Percentiles rank a stretch among this genome's conserved stretches.
Conservation (phyloP, 352 stramenopile genomes). For the Pythium chondricola region DNA sequence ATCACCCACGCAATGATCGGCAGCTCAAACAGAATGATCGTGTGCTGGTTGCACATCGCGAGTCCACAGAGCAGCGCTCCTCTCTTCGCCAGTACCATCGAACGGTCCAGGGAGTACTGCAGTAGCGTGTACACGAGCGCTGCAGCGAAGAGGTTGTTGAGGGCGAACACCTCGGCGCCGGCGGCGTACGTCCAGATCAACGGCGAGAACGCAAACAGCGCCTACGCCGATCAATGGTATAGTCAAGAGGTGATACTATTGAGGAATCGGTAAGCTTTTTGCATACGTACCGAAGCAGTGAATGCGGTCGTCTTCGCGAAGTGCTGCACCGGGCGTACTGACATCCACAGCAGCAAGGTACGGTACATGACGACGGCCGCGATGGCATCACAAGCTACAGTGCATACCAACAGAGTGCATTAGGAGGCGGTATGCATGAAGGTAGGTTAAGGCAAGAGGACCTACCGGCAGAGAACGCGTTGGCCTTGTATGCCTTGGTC, state of each 20-base stretch:
- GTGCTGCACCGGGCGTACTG: not conserved
- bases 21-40: constrained; percentile 89
- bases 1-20: constrained; percentile 83
- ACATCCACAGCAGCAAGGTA: constrained; percentile 47
- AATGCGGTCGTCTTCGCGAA: constrained; percentile 32
- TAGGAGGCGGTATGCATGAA: not conserved
- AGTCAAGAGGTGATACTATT: too few species aligned
- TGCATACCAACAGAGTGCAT: too few species aligned
- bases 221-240: too few species aligned
- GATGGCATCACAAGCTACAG: constrained; percentile 45
- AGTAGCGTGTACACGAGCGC: constrained; percentile 68
- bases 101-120: constrained; percentile 26
- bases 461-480: constrained; percentile 80
- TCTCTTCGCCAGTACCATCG: constrained; percentile 18
- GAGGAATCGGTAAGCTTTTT: too few species aligned
- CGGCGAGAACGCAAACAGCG: constrained; percentile 89
- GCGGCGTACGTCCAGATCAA: constrained; percentile 94
- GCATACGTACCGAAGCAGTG: constrained; percentile 35
- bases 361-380: constrained; percentile 49
- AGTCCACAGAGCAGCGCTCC: constrained; percentile 90
- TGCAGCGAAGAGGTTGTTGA: constrained; percentile 93
- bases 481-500: constrained; percentile 77
- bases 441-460: not conserved
- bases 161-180: constrained; percentile 93
- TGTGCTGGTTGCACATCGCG: constrained; percentile 96